Conservation (phyloP, 257 asterid species). For the Petunia axillaris region DNA sequence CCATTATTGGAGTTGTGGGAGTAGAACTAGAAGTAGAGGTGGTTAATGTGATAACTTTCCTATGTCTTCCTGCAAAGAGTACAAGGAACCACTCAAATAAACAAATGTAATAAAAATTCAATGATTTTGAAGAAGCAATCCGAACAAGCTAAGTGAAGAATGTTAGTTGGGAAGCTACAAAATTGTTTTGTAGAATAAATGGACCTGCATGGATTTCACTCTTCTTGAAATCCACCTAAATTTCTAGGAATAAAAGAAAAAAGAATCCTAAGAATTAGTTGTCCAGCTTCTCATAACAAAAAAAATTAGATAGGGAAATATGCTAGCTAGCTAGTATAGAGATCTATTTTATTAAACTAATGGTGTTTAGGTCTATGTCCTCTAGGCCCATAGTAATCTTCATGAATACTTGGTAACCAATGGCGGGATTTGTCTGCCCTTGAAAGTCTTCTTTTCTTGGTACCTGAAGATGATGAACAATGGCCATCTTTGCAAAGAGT, state of each 20-base stretch:
- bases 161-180: slow-evolving; percentile 20
- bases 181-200: slow-evolving; percentile 3
- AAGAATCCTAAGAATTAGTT: neutral
- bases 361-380: slow-evolving; percentile 72
- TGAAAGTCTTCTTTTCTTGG: slow-evolving; percentile 44
- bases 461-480: slow-evolving; percentile 49
- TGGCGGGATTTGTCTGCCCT: slow-evolving; percentile 52
- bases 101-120: neutral
- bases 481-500: slow-evolving; percentile 29
- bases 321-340: neutral
- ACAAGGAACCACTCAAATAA: neutral
- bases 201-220: neutral
- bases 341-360: slow-evolving; percentile 23
- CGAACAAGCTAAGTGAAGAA: neutral
- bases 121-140: neutral
- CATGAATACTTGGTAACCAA: slow-evolving; percentile 83
- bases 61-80: slow-evolving; percentile 51
- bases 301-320: neutral
- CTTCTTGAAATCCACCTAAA: neutral
- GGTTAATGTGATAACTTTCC: slow-evolving; percentile 47
- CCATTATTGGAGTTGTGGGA: slow-evolving; percentile 46
- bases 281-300: neutral
- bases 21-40: slow-evolving; percentile 32
- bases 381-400: slow-evolving; percentile 85
- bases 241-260: neutral